Percentiles rank a stretch among this genome's conserved stretches.
Evolutionary conservation across 140 eudicot species (phyloP).

Genomic region (Anethum foeniculum): DNA sequence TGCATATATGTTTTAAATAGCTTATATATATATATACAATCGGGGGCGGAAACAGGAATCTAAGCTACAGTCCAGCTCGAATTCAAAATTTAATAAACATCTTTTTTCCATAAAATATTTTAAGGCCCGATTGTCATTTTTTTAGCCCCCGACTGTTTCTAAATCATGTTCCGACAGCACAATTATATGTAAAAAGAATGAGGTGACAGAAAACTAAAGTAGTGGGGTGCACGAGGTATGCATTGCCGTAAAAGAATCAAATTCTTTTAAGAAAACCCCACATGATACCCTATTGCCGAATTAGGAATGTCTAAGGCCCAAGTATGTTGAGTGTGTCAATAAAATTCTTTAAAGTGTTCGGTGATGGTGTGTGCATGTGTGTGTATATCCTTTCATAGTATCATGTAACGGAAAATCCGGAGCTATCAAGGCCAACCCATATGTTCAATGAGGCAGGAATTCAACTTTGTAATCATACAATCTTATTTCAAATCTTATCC

Average conservation of each 20-base stretch:
- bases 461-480: background rate
- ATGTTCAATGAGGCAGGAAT: background rate
- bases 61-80: no score
- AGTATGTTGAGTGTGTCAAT: background rate
- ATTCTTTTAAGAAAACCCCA: background rate
- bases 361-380: background rate
- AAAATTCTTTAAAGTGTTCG: background rate
- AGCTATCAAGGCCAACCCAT: background rate
- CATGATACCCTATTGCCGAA: background rate
- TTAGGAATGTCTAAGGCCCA: background rate
- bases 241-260: conserved; percentile 4
- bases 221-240: conserved; percentile 8
- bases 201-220: conserved; percentile 3
- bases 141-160: no score
- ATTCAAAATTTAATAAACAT: no score
- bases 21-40: background rate
- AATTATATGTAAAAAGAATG: background rate
- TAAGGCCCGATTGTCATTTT: no score
- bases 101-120: no score
- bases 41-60: no score
- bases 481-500: background rate
- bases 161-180: no score
- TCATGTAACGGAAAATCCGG: background rate
- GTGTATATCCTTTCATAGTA: background rate
- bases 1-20: background rate